Conservation (phyloP, 2,329 filamentous ascomycete genomes). For the Microdochium bolleyi region DNA sequence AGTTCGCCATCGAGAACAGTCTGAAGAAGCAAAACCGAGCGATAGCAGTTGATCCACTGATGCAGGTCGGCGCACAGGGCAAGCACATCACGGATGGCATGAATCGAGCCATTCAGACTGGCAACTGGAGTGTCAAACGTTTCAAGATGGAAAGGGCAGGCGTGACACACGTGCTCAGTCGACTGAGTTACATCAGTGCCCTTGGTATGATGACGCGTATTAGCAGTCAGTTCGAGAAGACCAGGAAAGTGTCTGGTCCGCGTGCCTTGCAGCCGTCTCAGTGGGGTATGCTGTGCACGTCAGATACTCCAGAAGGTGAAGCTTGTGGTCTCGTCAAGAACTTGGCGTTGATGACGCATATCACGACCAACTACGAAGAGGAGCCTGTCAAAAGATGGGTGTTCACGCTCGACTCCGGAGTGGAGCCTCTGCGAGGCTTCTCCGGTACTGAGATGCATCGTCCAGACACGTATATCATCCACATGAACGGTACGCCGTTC, state of each 20-base stretch:
- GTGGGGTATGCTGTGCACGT: conserved; percentile 95
- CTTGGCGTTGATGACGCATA: conserved; percentile 96
- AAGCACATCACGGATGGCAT: conserved; percentile 87
- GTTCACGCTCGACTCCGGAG: conserved; percentile 77
- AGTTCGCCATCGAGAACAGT: conserved; percentile 90
- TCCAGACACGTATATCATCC: conserved; percentile 79
- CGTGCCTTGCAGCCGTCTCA: conserved; percentile 94
- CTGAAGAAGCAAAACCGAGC: conserved; percentile 89
- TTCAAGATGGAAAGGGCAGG: conserved; percentile 98
- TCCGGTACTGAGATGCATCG: conserved; percentile 79
- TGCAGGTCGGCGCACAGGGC: conserved; percentile 76
- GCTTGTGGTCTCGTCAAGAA: conserved; percentile 98
- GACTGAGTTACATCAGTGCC: conserved; percentile 91
- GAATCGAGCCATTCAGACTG: conserved; percentile 92
- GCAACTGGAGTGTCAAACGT: conserved; percentile 95
- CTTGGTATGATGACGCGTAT: conserved; percentile 99
- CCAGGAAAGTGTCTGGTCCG: conserved; percentile 89
- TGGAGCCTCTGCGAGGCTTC: conserved; percentile 64
- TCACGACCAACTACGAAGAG: conserved; percentile 94
- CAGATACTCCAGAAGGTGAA: conserved; percentile 97
- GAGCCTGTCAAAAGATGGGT: conserved; percentile 81
- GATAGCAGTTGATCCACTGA: conserved; percentile 78
- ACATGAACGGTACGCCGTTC: conserved; percentile 91
- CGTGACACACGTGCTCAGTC: conserved; percentile 91
- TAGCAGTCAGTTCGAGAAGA: conserved; percentile 98